These are phyloP conservation scores for Voacanga thouarsii DNA, from an alignment of 257 asterid species.

Conservation along the genomic window DNA sequence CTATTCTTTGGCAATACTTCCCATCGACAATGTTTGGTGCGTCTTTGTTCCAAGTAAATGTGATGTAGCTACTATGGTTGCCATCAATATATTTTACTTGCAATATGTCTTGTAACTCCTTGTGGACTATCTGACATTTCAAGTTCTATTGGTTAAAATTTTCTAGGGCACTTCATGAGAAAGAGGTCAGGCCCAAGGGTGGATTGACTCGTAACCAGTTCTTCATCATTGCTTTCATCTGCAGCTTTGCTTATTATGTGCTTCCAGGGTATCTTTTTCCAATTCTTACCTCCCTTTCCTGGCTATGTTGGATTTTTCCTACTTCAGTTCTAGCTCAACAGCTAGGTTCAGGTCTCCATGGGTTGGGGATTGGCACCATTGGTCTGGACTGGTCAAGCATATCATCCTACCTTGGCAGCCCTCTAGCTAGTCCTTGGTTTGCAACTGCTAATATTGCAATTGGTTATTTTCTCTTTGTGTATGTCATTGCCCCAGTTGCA, in stretches of 20 bases:
- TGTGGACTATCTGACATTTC: background rate
- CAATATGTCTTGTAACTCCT: background rate
- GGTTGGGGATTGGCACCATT: constrained; percentile 83
- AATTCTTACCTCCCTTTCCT: constrained; percentile 76
- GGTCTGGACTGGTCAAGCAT: constrained; percentile 97
- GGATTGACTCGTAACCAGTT: constrained; percentile 74
- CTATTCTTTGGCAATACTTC: background rate
- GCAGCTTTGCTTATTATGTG: constrained; percentile 88
- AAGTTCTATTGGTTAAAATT: background rate
- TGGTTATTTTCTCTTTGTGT: constrained; percentile 73
- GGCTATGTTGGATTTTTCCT: constrained; percentile 90
- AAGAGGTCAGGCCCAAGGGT: constrained; percentile 67
- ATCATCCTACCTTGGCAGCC: constrained; percentile 92
- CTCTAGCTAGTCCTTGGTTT: constrained; percentile 98
- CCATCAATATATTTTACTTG: background rate
- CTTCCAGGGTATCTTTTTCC: constrained; percentile 88
- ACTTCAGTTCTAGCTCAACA: constrained; percentile 76
- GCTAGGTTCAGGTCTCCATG: constrained; percentile 92
- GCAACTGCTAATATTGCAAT: constrained; percentile 89
- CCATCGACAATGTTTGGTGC: background rate
- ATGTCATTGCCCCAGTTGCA: constrained; percentile 56
- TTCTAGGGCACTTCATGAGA: constrained; percentile 89
- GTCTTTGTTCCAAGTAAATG: background rate
- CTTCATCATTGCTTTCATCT: constrained; percentile 75
- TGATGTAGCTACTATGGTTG: background rate